A percentile compares a stretch with the other conserved stretches of the same genome.
Evolutionary conservation across 768 basidiomycete species (phyloP).

Genomic region (Boletus subparvulus): DNA sequence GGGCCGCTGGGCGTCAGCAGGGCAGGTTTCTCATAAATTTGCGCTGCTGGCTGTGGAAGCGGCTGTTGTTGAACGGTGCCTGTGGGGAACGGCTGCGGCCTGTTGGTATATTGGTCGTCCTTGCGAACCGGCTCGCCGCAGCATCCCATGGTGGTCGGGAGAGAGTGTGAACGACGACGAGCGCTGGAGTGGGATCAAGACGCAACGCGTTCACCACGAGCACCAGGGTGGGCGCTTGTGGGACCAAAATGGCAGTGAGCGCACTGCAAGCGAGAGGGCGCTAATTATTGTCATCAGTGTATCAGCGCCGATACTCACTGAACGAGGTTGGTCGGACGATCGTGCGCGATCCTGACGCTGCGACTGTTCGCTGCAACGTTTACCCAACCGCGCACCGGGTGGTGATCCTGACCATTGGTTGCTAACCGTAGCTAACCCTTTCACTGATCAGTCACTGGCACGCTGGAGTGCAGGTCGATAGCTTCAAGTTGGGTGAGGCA

Average conservation of each 20-base stretch:
- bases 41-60: conserved; percentile 34
- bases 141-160: conserved; percentile 52
- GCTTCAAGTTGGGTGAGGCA: no score
- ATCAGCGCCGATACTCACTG: no score
- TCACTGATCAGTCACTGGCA: no score
- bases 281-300: background rate
- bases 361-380: no score
- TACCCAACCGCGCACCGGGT: no score
- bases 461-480: no score
- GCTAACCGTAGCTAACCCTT: no score
- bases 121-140: conserved; percentile 52
- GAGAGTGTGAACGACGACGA: background rate
- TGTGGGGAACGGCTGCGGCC: conserved; percentile 28
- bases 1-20: conserved; percentile 42
- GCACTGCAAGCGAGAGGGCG: conserved; percentile 4
- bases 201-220: background rate
- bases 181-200: background rate
- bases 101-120: conserved; percentile 36
- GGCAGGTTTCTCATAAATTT: conserved; percentile 40
- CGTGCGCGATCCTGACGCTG: no score
- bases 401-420: no score
- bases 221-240: conserved; percentile 11
- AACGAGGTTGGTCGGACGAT: no score
- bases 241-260: conserved; percentile 15
- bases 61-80: conserved; percentile 56